These are phyloP conservation scores for Cladosporium sp. DNA, from an alignment of 2,329 filamentous ascomycete species.

Conservation along the genomic window DNA sequence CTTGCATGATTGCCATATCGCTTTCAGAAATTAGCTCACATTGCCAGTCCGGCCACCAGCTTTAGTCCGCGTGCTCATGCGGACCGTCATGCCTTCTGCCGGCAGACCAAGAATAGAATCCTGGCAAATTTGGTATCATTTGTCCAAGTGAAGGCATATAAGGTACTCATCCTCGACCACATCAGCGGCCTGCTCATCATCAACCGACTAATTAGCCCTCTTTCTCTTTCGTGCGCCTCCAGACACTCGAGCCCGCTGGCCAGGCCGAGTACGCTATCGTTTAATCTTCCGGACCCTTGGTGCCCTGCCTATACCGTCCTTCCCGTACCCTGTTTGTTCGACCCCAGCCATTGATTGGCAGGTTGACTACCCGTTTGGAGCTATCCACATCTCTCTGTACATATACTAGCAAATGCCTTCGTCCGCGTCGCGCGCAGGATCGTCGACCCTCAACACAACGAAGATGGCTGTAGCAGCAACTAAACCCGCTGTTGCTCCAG, in stretches of 20 bases:
- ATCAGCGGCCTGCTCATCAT: conserved; percentile 38
- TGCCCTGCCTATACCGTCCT: conserved; percentile 30
- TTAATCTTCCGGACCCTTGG: conserved; percentile 37
- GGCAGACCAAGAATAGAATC: conserved; percentile 51
- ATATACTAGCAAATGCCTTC: conserved; percentile 48
- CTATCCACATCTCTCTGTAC: conserved; percentile 38
- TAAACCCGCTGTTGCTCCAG: conserved; percentile 41
- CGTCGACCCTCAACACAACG: conserved; percentile 42
- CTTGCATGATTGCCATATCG: conserved; percentile 12
- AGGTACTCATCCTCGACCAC: conserved; percentile 42
- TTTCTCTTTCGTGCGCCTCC: conserved; percentile 37
- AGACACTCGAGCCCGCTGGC: conserved; percentile 46
- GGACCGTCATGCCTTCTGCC: conserved; percentile 7
- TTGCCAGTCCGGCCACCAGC: conserved; percentile 16
- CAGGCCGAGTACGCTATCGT: conserved; percentile 48
- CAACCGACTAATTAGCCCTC: conserved; percentile 50
- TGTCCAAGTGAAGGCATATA: conserved; percentile 48
- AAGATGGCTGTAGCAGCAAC: conserved; percentile 49
- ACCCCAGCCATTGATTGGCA: conserved; percentile 32
- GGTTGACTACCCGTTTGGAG: conserved; percentile 24
- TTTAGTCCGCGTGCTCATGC: conserved; percentile 12
- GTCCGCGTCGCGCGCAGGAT: conserved; percentile 42
- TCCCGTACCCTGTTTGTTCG: conserved; percentile 30
- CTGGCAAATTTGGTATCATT: conserved; percentile 40
- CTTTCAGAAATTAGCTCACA: conserved; percentile 18